Evolutionary conservation across 345 rosid species (phyloP).

Genomic region (Hibiscus mutabilis): DNA sequence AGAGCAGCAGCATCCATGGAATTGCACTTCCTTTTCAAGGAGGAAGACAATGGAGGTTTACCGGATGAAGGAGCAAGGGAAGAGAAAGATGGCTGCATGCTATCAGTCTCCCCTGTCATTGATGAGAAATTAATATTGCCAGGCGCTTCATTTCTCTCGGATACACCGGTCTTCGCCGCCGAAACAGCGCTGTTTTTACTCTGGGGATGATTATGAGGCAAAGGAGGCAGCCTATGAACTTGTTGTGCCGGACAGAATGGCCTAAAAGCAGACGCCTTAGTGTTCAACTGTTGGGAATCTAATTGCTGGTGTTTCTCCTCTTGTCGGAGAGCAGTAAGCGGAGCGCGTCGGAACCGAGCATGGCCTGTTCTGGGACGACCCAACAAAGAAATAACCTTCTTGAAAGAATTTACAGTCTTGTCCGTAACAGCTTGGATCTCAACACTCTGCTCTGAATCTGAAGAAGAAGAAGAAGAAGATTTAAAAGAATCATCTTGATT

Average conservation of each 20-base stretch:
- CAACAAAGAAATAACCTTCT: neutral
- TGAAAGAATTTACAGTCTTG: neutral
- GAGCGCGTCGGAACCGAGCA: neutral
- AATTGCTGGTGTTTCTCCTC: neutral
- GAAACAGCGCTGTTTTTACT: constrained; percentile 12
- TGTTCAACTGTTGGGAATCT: too few species aligned
- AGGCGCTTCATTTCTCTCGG: constrained; percentile 4
- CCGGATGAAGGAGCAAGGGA: neutral
- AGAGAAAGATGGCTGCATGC: constrained; percentile 29
- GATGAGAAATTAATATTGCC: constrained; percentile 52
- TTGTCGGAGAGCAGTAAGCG: neutral
- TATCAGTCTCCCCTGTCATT: constrained; percentile 55
- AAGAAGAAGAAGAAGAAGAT: neutral
- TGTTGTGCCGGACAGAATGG: constrained; percentile 59
- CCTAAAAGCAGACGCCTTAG: constrained; percentile 50
- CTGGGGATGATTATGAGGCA: constrained; percentile 18
- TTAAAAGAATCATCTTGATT: constrained; percentile 8
- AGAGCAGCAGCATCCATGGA: neutral
- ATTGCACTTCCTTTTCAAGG: neutral
- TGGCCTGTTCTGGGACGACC: neutral
- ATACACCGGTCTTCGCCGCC: neutral
- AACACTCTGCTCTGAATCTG: neutral
- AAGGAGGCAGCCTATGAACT: constrained; percentile 49
- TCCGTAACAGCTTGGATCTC: neutral
- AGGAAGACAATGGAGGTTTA: neutral